Evolutionary conservation across 208 protist genomes (phyloP).

Genomic region (Wallacemonas sp.): DNA sequence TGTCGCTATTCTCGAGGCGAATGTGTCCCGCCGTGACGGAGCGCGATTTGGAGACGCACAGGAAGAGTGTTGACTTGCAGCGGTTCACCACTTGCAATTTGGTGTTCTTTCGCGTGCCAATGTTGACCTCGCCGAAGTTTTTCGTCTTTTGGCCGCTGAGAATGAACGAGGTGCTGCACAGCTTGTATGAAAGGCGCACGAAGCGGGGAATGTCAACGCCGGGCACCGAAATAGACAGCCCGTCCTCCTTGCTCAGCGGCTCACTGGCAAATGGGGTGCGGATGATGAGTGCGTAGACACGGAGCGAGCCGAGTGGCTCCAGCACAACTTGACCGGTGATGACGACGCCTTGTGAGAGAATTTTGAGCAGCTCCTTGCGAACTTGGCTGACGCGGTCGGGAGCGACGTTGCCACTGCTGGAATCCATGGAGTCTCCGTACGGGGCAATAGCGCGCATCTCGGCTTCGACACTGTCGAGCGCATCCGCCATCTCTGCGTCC

Average conservation of each 20-base stretch:
- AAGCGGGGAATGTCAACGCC: conserved; percentile 78
- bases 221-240: conserved; percentile 66
- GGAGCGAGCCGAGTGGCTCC: conserved; percentile 39
- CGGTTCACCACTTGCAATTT: conserved; percentile 78
- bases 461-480: conserved; percentile 28
- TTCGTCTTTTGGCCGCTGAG: conserved; percentile 83
- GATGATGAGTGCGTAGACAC: conserved; percentile 68
- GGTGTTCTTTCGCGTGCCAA: conserved; percentile 81
- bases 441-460: conserved; percentile 33
- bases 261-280: conserved; percentile 46
- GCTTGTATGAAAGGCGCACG: conserved; percentile 78
- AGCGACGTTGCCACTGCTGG: neutral
- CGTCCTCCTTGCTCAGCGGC: conserved; percentile 82
- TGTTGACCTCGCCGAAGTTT: conserved; percentile 90
- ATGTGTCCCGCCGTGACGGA: conserved; percentile 87
- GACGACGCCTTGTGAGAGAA: conserved; percentile 35
- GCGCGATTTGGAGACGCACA: conserved; percentile 76
- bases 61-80: conserved; percentile 70
- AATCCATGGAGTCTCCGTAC: conserved; percentile 1
- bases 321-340: conserved; percentile 40
- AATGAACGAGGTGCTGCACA: conserved; percentile 74
- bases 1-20: conserved; percentile 77
- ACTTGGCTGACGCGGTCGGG: conserved; percentile 37
- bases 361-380: conserved; percentile 41
- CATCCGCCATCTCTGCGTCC: conserved; percentile 23